Evolutionary conservation across 2,329 filamentous ascomycete species (phyloP).

Genomic region (Cercospora sp.): DNA sequence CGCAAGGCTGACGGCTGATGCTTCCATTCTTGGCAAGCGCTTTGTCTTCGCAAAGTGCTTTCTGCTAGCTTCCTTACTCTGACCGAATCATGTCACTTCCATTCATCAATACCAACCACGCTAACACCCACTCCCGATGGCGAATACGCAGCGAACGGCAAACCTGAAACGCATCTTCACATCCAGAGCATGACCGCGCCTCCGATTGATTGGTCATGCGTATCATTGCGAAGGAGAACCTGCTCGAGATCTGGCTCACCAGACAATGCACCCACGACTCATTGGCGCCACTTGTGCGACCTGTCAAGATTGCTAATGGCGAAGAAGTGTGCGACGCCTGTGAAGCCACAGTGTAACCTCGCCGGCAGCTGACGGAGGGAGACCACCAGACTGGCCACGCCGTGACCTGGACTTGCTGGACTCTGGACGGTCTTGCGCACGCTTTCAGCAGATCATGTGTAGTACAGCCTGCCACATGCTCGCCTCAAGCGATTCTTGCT

Average conservation of each 20-base stretch:
- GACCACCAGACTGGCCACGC: background rate
- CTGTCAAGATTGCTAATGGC: background rate
- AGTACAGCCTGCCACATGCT: background rate
- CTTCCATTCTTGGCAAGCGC: background rate
- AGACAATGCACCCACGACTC: background rate
- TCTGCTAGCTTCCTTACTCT: background rate
- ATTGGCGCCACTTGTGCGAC: background rate
- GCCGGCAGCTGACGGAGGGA: background rate
- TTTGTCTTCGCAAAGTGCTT: background rate
- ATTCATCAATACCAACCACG: background rate
- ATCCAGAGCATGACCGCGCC: background rate
- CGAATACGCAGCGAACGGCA: background rate
- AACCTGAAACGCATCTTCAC: background rate
- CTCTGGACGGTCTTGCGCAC: background rate
- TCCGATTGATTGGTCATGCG: background rate
- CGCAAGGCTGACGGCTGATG: background rate
- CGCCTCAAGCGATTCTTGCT: background rate
- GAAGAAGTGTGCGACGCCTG: background rate
- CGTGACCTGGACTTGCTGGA: background rate
- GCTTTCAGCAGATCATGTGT: background rate
- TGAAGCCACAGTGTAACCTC: background rate
- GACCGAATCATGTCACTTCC: background rate
- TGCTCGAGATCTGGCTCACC: background rate
- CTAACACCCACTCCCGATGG: background rate
- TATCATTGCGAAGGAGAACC: background rate